These are phyloP conservation scores for Madurella fahalii DNA, from an alignment of 2,329 filamentous ascomycete species.

Conservation along the genomic window DNA sequence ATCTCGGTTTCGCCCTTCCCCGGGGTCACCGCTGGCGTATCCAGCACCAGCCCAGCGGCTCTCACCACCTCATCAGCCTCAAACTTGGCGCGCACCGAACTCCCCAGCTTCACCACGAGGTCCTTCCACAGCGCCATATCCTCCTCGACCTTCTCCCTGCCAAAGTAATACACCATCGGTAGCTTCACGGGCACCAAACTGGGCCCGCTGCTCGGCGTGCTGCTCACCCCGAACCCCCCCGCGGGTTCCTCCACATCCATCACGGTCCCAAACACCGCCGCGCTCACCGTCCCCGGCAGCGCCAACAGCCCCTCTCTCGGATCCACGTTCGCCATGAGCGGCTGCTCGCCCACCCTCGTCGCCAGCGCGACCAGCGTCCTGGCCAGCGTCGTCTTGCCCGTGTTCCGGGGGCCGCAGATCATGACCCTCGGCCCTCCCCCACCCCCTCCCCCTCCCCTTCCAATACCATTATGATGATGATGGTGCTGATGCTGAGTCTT, in stretches of 20 bases:
- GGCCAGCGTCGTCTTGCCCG: constrained; percentile 78
- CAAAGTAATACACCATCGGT: constrained; percentile 87
- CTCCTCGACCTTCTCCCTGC: constrained; percentile 67
- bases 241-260: constrained; percentile 77
- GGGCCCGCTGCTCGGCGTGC: constrained; percentile 84
- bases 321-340: constrained; percentile 80
- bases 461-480: too few species aligned
- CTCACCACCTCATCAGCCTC: constrained; percentile 70
- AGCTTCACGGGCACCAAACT: constrained; percentile 86
- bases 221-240: constrained; percentile 89
- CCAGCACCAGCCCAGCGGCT: constrained; percentile 76
- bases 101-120: constrained; percentile 70
- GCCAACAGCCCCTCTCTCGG: constrained; percentile 74
- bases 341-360: constrained; percentile 67
- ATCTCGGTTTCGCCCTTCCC: constrained; percentile 61
- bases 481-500: too few species aligned
- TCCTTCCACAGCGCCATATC: constrained; percentile 69
- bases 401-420: constrained; percentile 71
- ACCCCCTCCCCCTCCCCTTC: constrained; percentile 28
- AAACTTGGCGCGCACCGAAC: constrained; percentile 72
- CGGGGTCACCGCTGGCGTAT: constrained; percentile 62
- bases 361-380: constrained; percentile 78
- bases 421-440: constrained; percentile 70
- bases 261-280: constrained; percentile 80
- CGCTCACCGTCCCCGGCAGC: constrained; percentile 76